A percentile compares a stretch with the other conserved stretches of the same genome.
Evolutionary conservation across 2,329 filamentous ascomycete species (phyloP).

Genomic region (Penicillium psychrosexuale): DNA sequence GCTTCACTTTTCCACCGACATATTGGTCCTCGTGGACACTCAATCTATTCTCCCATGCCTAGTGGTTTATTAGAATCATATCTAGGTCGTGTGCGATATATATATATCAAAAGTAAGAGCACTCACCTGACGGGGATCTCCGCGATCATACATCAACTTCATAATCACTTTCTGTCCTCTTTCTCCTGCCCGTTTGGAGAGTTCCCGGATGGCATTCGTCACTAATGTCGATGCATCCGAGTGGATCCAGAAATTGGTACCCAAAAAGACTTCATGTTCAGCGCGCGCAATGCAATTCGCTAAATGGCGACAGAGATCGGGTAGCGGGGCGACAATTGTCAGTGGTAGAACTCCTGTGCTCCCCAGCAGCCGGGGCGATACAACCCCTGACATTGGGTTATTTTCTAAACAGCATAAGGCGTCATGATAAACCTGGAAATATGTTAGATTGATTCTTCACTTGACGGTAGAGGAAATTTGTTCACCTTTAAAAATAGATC

Average conservation of each 20-base stretch:
- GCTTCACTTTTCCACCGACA: constrained; percentile 54
- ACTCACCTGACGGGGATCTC: constrained; percentile 57
- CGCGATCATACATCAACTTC: constrained; percentile 74
- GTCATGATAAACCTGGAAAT: constrained; percentile 60
- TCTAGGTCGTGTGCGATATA: not conserved
- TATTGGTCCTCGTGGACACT: constrained; percentile 58
- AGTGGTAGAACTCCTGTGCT: constrained; percentile 64
- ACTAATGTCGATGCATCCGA: constrained; percentile 66
- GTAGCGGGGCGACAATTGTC: constrained; percentile 65
- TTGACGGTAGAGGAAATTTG: not conserved
- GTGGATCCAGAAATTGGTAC: constrained; percentile 73
- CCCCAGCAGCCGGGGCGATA: constrained; percentile 59
- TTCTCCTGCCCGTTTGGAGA: constrained; percentile 62
- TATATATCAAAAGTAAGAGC: not conserved
- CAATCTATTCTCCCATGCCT: constrained; percentile 62
- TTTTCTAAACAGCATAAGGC: constrained; percentile 48
- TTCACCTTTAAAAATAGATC: constrained; percentile 62
- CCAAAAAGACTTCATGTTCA: constrained; percentile 68
- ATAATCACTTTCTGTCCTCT: constrained; percentile 59
- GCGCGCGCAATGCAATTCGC: constrained; percentile 72
- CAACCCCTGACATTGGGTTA: constrained; percentile 46
- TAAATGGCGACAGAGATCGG: constrained; percentile 71
- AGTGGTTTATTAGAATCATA: not conserved
- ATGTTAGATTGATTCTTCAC: not conserved
- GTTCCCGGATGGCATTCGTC: constrained; percentile 65